Evolutionary conservation across 1,284 basidiomycete genomes (phyloP), one percentile per base, ranked within the genome.

Genomic region (Retiboletus flavoniger): DNA sequence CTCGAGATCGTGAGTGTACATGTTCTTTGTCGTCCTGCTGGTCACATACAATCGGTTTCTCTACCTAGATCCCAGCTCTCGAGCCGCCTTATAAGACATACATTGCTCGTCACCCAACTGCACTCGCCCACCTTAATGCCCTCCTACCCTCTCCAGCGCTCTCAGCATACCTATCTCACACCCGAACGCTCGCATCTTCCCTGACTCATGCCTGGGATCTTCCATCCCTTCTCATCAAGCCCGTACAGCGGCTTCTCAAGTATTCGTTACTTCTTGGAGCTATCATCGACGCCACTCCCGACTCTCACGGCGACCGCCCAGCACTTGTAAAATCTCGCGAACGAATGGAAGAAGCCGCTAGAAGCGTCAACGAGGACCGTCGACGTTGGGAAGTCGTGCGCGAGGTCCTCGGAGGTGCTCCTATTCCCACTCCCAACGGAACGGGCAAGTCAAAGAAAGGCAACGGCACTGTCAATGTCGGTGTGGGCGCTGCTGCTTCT

Each of bases 181-280:
- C 88, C 26, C 85, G 85, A 67, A 74, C 75, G 4, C 76, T 86
- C 38, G 86, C 91, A 14, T 83, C 87, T 19, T 78, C 82, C 5
- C 80, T 87, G 43, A 91, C 93, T 0, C 90, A 94, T 64, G 92
- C 94, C 1, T 98, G 95, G 95, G 95, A 98, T 70, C 82, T 98
- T 42, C 81, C 90, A 7, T 96, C 93, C 1, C 81, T 97, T 56
- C 84, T 97, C 56, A 97, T 94, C 71, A 91, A 95, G 71, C 93
- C 93, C 31, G 89, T 96, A 7, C 93, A 95, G 65, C 83, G 93
- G n/a, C 79, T 95, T 45, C 83, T 94, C 61, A 97, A 96, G 70
- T 98, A 98, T 68, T 89, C 95, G 0, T 79, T 97, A 11, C 82
- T 98, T 17, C 84, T 98, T 36, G 74, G 75, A 17, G 85, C 93